Percentiles rank a stretch among this genome's conserved stretches.
These are phyloP conservation scores for Nymphaea colorata DNA, from an alignment of 164 flowering plant genomes.

Conservation along the genomic window DNA sequence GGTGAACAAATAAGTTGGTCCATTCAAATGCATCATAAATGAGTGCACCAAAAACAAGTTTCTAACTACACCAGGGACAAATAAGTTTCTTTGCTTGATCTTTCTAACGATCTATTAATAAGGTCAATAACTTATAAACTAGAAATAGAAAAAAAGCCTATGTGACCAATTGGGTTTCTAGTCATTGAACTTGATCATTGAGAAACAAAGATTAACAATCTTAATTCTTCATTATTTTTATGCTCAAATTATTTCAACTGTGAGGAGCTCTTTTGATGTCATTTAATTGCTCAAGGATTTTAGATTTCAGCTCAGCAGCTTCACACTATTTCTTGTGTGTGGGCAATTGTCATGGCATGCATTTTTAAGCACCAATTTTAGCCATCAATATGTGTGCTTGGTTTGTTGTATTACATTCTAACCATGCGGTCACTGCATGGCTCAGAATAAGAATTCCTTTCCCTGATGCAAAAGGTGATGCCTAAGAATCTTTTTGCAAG, in stretches of 20 bases:
- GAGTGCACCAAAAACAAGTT: no score
- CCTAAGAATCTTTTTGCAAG: not conserved
- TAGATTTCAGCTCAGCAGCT: not conserved
- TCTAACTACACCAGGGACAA: no score
- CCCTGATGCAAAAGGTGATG: not conserved
- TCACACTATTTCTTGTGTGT: not conserved
- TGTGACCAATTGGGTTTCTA: no score
- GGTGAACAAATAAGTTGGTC: no score
- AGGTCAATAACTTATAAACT: no score
- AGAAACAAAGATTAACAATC: no score
- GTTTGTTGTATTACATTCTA: not conserved
- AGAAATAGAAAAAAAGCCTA: no score
- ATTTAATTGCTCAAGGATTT: not conserved
- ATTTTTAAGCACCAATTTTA: not conserved
- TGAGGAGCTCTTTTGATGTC: constrained; percentile 46
- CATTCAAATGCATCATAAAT: no score
- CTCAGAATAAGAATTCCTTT: not conserved
- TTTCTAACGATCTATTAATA: no score
- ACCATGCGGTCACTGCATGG: not conserved
- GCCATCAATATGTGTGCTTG: not conserved
- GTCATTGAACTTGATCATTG: no score
- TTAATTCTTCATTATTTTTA: not conserved
- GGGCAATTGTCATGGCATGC: not conserved
- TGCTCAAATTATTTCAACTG: constrained; percentile 54
- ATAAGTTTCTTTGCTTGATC: no score